Evolutionary conservation across 2,329 filamentous ascomycete species (phyloP).

Genomic region (Trichoderma breve): DNA sequence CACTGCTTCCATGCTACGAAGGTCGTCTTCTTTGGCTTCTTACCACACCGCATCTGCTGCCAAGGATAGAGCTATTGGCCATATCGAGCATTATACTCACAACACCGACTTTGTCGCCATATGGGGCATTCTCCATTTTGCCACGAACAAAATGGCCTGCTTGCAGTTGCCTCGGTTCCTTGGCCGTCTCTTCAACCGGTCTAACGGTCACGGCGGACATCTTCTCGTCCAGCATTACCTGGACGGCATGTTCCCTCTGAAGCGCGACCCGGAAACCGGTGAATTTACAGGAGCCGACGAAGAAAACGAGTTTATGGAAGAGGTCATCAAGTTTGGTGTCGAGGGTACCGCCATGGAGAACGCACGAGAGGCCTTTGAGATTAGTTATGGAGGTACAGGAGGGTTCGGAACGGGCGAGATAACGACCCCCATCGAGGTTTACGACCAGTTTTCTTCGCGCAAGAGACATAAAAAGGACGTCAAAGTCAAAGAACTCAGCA

Average conservation of each 20-base stretch:
- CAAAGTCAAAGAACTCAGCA: constrained; percentile 59
- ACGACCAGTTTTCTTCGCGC: constrained; percentile 32
- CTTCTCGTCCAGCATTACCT: constrained; percentile 62
- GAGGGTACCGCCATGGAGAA: constrained; percentile 45
- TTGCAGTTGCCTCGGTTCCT: constrained; percentile 58
- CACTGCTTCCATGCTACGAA: constrained; percentile 23
- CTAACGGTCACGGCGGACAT: constrained; percentile 51
- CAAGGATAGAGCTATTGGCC: constrained; percentile 55
- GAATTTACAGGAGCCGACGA: constrained; percentile 45
- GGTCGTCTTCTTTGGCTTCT: constrained; percentile 33
- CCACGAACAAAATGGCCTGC: constrained; percentile 41
- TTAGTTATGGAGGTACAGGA: constrained; percentile 44
- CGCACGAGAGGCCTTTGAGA: constrained; percentile 47
- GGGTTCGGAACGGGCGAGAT: constrained; percentile 39
- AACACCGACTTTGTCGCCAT: constrained; percentile 69
- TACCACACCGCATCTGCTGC: constrained; percentile 39
- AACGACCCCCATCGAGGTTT: constrained; percentile 39
- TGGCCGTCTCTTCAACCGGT: constrained; percentile 58
- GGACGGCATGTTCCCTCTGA: constrained; percentile 59
- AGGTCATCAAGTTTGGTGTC: constrained; percentile 47
- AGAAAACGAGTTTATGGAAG: constrained; percentile 61
- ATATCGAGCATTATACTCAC: constrained; percentile 81
- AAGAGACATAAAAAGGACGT: constrained; percentile 37
- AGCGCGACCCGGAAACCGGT: constrained; percentile 41
- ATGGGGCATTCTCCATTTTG: constrained; percentile 72